Evolutionary conservation across 1,284 basidiomycete genomes (phyloP), one percentile per base, ranked within the genome.

Genomic region (Spongispora temasekensis): DNA sequence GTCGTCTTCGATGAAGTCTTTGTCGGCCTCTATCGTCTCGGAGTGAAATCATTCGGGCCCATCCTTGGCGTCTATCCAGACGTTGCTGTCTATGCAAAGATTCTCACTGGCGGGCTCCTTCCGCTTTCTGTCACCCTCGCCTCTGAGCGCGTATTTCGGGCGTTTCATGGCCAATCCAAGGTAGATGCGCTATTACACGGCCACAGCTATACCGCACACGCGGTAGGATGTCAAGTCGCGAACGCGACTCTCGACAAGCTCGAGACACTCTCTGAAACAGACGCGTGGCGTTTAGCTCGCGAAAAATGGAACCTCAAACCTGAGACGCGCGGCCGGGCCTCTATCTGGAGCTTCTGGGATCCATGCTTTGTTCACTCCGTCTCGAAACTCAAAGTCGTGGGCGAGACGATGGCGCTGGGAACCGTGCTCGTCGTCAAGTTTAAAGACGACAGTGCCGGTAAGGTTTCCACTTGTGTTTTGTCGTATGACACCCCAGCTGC

Each of bases 1-100:
- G 90, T 99, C 62, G 88, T 99, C 61, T 98, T 93, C 69, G 97
- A 99, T 75, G 97, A 98, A 75, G 97, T 99, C 7, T 98, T 98
- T 74, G 88, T 91, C 17, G 97, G 97, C 0, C 80, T 98, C 12
- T 88, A 95, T 71, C 91, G 97, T 31, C 82, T 97, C 53, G 95
- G 95, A 2, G 78, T 90, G 67, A 77, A 86, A 62, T 89, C 87
- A 40, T 82, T 88, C 0, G 81, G 83, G 1, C 77, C 86, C 3
- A 74, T 94, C 15, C 82, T 97, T 1, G 89, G 90, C 10, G 82
- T 84, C 13, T 74, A 80, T 15, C 95, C 95, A 2, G 95, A 99
- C 72, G 92, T 98, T 55, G 87, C 92, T 0, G 93, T 94, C 52
- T 88, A 97, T 67, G 97, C 95, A 42, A 99, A 99, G 75, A 91